A percentile compares a stretch with the other conserved stretches of the same genome.
Evolutionary conservation across 2,329 filamentous ascomycete genomes (phyloP).

Genomic region (Neonectria coccinea): DNA sequence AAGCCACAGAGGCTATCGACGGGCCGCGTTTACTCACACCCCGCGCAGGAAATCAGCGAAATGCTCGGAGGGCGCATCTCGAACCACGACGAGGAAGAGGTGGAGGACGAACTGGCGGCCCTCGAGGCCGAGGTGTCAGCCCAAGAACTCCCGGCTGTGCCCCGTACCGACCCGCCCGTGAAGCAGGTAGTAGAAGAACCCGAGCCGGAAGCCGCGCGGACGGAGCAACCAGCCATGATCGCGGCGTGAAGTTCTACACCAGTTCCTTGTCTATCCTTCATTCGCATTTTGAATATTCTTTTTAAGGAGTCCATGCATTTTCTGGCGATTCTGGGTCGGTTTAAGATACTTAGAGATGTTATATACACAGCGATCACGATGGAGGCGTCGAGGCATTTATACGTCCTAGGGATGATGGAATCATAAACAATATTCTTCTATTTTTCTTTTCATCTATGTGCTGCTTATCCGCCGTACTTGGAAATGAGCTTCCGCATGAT

Average conservation of each 20-base stretch:
- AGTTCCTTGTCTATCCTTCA: conserved; percentile 1
- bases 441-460: conserved; percentile 14
- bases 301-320: conserved; percentile 32
- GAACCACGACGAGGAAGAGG: conserved; percentile 96
- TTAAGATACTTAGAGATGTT: conserved; percentile 37
- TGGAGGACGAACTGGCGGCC: conserved; percentile 92
- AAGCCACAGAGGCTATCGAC: not conserved
- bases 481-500: conserved; percentile 81
- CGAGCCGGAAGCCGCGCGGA: conserved; percentile 39
- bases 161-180: conserved; percentile 15
- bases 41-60: conserved; percentile 84
- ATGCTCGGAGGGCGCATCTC: conserved; percentile 90
- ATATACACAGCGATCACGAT: conserved; percentile 41
- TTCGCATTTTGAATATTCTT: conserved; percentile 10
- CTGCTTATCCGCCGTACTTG: conserved; percentile 71
- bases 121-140: conserved; percentile 67
- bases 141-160: conserved; percentile 46
- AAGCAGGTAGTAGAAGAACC: conserved; percentile 32
- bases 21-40: conserved; percentile 24
- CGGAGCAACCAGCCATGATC: conserved; percentile 55
- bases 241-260: conserved; percentile 41
- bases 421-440: conserved; percentile 17
- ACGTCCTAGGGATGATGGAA: conserved; percentile 29
- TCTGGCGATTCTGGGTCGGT: conserved; percentile 27
- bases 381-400: conserved; percentile 42